Evolutionary conservation across 1,284 basidiomycete genomes (phyloP).

Genomic region (Cryptococcus wingfieldii): DNA sequence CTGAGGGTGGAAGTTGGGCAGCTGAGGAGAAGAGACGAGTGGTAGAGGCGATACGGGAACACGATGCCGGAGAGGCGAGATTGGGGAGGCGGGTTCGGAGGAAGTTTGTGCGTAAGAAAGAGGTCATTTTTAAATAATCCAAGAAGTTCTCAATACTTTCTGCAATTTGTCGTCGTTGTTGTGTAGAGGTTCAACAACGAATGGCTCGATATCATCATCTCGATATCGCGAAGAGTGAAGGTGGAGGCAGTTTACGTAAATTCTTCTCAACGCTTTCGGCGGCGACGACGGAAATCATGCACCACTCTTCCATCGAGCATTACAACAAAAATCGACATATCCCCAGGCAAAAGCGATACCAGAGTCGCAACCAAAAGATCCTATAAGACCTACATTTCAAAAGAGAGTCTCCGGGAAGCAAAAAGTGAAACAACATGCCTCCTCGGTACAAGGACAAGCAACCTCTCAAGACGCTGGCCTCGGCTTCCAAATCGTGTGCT

Average conservation of each 20-base stretch:
- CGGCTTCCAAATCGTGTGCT: conserved; percentile 40
- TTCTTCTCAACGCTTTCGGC: too few species aligned
- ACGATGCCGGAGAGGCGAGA: not conserved
- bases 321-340: too few species aligned
- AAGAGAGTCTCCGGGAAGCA: too few species aligned
- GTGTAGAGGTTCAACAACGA: too few species aligned
- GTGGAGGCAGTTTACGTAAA: too few species aligned
- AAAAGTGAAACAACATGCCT: conserved; percentile 12
- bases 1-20: not conserved
- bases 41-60: not conserved
- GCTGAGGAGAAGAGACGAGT: not conserved
- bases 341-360: not conserved
- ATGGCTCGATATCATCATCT: too few species aligned
- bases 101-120: not conserved
- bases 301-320: too few species aligned
- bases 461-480: conserved; percentile 44
- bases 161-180: too few species aligned
- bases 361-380: not conserved
- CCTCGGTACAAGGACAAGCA: conserved; percentile 39
- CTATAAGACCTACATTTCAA: not conserved
- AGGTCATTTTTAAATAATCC: not conserved
- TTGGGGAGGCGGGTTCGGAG: not conserved
- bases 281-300: too few species aligned
- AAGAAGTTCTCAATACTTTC: not conserved
- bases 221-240: too few species aligned